Conservation (phyloP, 768 basidiomycete genomes). For the Saitozyma podzolica region DNA sequence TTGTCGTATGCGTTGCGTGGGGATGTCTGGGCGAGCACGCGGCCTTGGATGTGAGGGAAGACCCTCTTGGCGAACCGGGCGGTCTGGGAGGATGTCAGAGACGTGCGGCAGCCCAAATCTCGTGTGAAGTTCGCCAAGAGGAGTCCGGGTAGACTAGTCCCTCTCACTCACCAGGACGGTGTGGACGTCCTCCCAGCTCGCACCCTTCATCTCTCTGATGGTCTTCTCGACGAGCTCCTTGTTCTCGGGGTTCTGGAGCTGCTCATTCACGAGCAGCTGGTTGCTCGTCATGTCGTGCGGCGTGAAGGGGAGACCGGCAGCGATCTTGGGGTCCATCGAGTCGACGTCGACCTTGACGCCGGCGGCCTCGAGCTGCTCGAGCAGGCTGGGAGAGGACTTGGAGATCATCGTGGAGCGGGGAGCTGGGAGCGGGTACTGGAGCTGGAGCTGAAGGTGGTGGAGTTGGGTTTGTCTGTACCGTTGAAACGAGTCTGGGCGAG, state of each 20-base stretch:
- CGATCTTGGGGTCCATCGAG: conserved; percentile 25
- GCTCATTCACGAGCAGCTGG: conserved; percentile 25
- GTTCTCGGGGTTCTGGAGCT: conserved; percentile 27
- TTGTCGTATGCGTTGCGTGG: conserved; percentile 28
- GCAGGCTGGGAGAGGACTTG: conserved; percentile 2
- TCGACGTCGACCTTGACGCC: conserved; percentile 34
- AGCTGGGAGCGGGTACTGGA: too few species aligned
- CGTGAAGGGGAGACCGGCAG: conserved; percentile 23
- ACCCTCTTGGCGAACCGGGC: background rate
- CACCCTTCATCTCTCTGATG: conserved; percentile 21
- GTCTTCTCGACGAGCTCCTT: conserved; percentile 28
- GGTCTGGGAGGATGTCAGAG: background rate
- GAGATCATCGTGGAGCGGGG: too few species aligned
- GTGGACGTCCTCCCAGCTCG: conserved; percentile 14
- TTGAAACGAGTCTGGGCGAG: too few species aligned
- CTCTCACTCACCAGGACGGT: conserved; percentile 9
- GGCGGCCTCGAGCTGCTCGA: conserved; percentile 12
- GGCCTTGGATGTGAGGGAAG: conserved; percentile 20
- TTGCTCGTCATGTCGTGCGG: conserved; percentile 34
- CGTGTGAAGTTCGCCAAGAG: too few species aligned
- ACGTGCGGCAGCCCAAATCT: too few species aligned
- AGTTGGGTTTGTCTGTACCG: too few species aligned
- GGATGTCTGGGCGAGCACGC: conserved; percentile 36
- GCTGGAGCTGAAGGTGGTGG: too few species aligned
- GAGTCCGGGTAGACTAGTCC: too few species aligned